Conservation (phyloP, 2,329 filamentous ascomycete species). For the Aspergillus alliaceus region DNA sequence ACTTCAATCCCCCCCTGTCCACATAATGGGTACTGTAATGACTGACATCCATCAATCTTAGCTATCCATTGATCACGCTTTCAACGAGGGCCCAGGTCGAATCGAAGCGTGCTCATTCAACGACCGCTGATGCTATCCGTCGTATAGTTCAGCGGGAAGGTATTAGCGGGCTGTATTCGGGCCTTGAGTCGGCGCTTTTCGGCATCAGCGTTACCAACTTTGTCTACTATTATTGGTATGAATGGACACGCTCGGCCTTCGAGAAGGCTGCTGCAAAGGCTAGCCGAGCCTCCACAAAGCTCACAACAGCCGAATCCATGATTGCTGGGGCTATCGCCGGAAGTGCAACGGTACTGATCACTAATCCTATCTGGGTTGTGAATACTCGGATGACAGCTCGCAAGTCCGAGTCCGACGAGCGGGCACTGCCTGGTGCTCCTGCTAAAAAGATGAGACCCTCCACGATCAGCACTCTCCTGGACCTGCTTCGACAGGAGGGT, state of each 20-base stretch:
- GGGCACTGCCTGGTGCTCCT: conserved; percentile 40
- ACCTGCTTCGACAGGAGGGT: conserved; percentile 81
- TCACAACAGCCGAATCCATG: conserved; percentile 92
- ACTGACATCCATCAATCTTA: conserved; percentile 37
- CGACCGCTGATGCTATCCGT: conserved; percentile 77
- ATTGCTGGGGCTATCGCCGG: conserved; percentile 91
- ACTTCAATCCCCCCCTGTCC: conserved; percentile 3
- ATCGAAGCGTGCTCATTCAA: conserved; percentile 85
- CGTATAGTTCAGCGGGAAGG: conserved; percentile 92
- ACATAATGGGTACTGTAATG: not conserved
- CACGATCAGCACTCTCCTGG: conserved; percentile 77
- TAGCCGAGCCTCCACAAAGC: conserved; percentile 73
- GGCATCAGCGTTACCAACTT: conserved; percentile 99
- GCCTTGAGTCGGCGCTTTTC: conserved; percentile 90
- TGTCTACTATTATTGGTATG: conserved; percentile 99
- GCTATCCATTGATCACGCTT: conserved; percentile 94
- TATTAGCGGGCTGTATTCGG: conserved; percentile 83
- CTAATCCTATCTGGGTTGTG: conserved; percentile 98
- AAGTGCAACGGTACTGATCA: conserved; percentile 89
- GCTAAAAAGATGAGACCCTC: conserved; percentile 59
- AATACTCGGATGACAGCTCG: conserved; percentile 98
- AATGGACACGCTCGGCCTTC: conserved; percentile 90
- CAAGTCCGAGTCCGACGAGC: conserved; percentile 57
- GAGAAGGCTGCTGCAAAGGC: conserved; percentile 69
- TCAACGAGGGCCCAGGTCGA: conserved; percentile 98